Evolutionary conservation across 2,329 filamentous ascomycete genomes (phyloP).

Genomic region (Tothia fuscella): DNA sequence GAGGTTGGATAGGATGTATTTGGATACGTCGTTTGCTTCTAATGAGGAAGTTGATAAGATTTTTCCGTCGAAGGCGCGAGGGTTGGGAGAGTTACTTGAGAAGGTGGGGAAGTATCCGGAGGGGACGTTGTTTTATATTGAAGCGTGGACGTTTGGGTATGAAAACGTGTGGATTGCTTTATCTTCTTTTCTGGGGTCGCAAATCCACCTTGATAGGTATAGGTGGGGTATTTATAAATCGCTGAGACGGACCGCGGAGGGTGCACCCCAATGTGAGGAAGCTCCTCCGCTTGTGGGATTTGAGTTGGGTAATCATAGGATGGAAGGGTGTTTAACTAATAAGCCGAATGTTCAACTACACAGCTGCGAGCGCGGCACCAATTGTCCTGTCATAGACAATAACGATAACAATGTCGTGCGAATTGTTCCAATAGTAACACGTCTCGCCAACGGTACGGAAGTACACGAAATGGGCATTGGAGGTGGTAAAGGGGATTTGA

Average conservation of each 20-base stretch:
- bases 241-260: slow-evolving; percentile 26
- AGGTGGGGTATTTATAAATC: slow-evolving; percentile 62
- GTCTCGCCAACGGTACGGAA: slow-evolving; percentile 46
- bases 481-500: slow-evolving; percentile 65
- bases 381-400: slow-evolving; percentile 42
- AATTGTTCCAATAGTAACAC: slow-evolving; percentile 67
- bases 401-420: slow-evolving; percentile 48
- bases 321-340: slow-evolving; percentile 60
- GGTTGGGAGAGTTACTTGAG: slow-evolving; percentile 58
- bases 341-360: slow-evolving; percentile 57
- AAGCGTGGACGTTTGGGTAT: slow-evolving; percentile 87
- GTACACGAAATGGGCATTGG: slow-evolving; percentile 65
- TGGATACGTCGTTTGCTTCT: slow-evolving; percentile 71
- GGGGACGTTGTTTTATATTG: slow-evolving; percentile 70
- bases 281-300: slow-evolving; percentile 61
- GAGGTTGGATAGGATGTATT: slow-evolving; percentile 65
- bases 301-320: slow-evolving; percentile 57
- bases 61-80: slow-evolving; percentile 59
- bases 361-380: slow-evolving; percentile 67
- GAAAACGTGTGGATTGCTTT: slow-evolving; percentile 86
- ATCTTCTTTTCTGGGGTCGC: slow-evolving; percentile 53
- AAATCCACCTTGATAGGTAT: slow-evolving; percentile 76
- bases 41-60: slow-evolving; percentile 36
- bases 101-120: slow-evolving; percentile 57
- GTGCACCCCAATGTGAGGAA: slow-evolving; percentile 41